Conservation (phyloP, 1,284 basidiomycete species). For the Trichosporon inkin region DNA sequence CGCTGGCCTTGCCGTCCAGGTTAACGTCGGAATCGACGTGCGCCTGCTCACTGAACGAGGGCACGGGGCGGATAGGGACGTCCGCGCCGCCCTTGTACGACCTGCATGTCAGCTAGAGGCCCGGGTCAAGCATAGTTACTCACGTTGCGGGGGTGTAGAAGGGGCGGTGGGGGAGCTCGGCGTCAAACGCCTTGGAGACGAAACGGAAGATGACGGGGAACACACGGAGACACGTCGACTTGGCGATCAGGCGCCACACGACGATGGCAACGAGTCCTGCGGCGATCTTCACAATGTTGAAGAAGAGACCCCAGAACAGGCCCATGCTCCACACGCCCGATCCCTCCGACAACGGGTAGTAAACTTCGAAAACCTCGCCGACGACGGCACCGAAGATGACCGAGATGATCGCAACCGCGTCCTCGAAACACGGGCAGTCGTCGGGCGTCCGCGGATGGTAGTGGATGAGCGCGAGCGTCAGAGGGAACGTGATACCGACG, state of each 20-base stretch:
- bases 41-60: slow-evolving; percentile 74
- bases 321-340: slow-evolving; percentile 15
- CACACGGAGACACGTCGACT: slow-evolving; percentile 64
- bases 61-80: slow-evolving; percentile 65
- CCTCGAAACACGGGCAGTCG: slow-evolving; percentile 97
- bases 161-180: slow-evolving; percentile 69
- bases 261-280: slow-evolving; percentile 60
- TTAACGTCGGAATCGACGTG: slow-evolving; percentile 33
- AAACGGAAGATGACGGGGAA: slow-evolving; percentile 76
- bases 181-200: slow-evolving; percentile 54
- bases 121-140: slow-evolving; percentile 15
- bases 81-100: slow-evolving; percentile 66
- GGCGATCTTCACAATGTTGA: slow-evolving; percentile 48
- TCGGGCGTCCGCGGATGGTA: slow-evolving; percentile 89
- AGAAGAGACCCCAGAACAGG: slow-evolving; percentile 6
- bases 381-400: slow-evolving; percentile 74
- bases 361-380: slow-evolving; percentile 59
- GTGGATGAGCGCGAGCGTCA: slow-evolving; percentile 70
- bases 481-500: slow-evolving; percentile 63
- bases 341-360: background rate
- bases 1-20: background rate
- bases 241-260: slow-evolving; percentile 76
- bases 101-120: slow-evolving; percentile 20
- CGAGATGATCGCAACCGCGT: slow-evolving; percentile 86
- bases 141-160: slow-evolving; percentile 83